Evolutionary conservation across 1,139 yeast genomes (phyloP), one percentile per base, ranked within the genome.

Genomic region (Pichia sp.): DNA sequence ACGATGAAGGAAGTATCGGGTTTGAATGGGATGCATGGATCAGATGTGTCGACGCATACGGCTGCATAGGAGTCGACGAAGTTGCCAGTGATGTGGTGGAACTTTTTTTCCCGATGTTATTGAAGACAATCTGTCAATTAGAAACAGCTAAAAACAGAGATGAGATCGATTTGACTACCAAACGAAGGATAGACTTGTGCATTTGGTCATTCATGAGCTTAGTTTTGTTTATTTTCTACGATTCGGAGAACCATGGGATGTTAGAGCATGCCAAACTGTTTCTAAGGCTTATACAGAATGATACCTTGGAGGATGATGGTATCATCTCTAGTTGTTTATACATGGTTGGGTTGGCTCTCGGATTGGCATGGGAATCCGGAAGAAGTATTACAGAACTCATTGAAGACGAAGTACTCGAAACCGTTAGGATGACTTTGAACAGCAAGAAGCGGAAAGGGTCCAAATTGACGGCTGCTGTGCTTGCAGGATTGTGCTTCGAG

Each of bases 401-500:
- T 6, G 74, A 74, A 53, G 79, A 76, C 50, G 65, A 52, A 12
- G 46, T 58, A 4, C 41, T 58, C 4, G 55, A 58, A 38, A 7
- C 40, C 5, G 12, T 52, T 4, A 54, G 46, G 27, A n/a, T 56
- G 5, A 34, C 49, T 3, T 12, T 58, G 14, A 38, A 8, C 9
- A 48, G 42, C 9, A 41, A 53, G 40, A 53, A 54, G 16, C 40
- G 36, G 10, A 42, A 47, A 24, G 24, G 43, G 31, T 46, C 52
- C 1, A 49, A 55, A 50, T 12, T 48, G 31, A 81, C 91, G 40
- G 79, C 83, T 10, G 85, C 84, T 38, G 73, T 86, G 66, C 72
- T 84, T 6, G 73, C 84, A 58, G 93, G 86, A 0, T 73, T 86
- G 43, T 75, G 78, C 58, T 85, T 81, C 66, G 91, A 86, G 64